phyloP scores from a whole-genome alignment of 2,329 filamentous ascomycete genomes.

The Colletotrichum chrysophilum region DNA sequence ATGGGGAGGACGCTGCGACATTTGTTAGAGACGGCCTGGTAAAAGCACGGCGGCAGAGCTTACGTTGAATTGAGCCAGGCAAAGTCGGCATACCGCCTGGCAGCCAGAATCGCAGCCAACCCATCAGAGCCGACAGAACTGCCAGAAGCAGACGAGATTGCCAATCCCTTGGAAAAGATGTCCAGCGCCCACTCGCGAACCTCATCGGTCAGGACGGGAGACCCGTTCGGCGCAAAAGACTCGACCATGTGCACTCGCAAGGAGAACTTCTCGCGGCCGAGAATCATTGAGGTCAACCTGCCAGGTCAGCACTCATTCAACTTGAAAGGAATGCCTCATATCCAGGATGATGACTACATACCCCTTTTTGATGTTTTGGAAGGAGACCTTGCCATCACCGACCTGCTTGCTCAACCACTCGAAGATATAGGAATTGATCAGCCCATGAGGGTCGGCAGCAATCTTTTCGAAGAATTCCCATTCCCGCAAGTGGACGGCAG shows the following conservation, averaged over 20 bases:
- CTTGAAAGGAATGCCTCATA: no score
- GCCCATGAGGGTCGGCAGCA: neutral
- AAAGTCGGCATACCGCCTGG: neutral
- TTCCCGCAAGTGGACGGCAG: neutral
- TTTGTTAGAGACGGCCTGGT: neutral
- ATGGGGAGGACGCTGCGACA: neutral
- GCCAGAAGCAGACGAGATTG: neutral
- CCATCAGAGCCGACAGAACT: neutral
- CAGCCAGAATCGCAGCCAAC: neutral
- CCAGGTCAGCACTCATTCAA: neutral
- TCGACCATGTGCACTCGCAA: neutral
- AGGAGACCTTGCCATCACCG: neutral
- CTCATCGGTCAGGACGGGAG: neutral
- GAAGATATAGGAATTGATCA: neutral
- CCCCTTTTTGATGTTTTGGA: neutral
- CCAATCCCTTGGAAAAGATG: neutral
- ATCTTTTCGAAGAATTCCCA: neutral
- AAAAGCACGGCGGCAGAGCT: neutral
- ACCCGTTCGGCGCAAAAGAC: neutral
- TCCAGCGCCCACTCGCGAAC: neutral
- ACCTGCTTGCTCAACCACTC: neutral
- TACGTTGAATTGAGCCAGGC: neutral
- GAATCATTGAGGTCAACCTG: neutral
- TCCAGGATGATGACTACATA: neutral
- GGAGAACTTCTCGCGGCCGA: neutral